A percentile compares a stretch with the other conserved stretches of the same genome.
Evolutionary conservation across 106 monocot species (phyloP).

Genomic region (Chionographis japonica): DNA sequence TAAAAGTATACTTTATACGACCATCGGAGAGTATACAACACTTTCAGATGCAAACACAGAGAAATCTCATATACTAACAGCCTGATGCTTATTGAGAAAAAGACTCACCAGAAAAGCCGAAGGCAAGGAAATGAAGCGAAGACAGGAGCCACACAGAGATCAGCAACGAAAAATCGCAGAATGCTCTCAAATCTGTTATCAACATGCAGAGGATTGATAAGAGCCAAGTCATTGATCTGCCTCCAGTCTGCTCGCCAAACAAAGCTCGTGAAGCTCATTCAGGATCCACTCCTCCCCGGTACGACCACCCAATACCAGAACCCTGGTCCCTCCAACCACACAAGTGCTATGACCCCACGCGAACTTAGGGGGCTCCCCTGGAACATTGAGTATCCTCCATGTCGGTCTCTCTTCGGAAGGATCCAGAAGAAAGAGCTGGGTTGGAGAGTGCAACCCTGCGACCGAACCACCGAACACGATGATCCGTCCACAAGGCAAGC

Average conservation of each 20-base stretch:
- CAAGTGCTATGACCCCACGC: constrained; percentile 98
- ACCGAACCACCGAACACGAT: constrained; percentile 89
- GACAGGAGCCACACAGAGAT: too few species aligned
- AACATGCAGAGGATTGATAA: neutral
- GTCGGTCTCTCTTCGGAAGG: constrained; percentile 71
- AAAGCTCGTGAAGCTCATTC: constrained; percentile 88
- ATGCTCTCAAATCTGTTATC: too few species aligned
- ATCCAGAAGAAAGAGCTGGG: constrained; percentile 77
- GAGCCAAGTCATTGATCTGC: constrained; percentile 16
- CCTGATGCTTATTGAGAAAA: too few species aligned
- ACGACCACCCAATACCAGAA: constrained; percentile 77
- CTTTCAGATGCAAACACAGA: too few species aligned
- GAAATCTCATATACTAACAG: too few species aligned
- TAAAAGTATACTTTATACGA: too few species aligned
- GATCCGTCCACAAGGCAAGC: constrained; percentile 83
- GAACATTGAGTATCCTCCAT: constrained; percentile 78
- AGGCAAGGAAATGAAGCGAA: too few species aligned
- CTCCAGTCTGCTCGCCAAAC: constrained; percentile 69
- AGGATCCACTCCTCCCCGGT: constrained; percentile 93
- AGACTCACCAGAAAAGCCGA: too few species aligned
- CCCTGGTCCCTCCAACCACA: constrained; percentile 87
- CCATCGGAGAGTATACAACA: too few species aligned
- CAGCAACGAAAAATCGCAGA: too few species aligned
- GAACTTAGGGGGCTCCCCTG: constrained; percentile 80
- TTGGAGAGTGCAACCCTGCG: constrained; percentile 82